Conservation (phyloP, 2,329 filamentous ascomycete genomes). For the Gaeumannomyces tritici region DNA sequence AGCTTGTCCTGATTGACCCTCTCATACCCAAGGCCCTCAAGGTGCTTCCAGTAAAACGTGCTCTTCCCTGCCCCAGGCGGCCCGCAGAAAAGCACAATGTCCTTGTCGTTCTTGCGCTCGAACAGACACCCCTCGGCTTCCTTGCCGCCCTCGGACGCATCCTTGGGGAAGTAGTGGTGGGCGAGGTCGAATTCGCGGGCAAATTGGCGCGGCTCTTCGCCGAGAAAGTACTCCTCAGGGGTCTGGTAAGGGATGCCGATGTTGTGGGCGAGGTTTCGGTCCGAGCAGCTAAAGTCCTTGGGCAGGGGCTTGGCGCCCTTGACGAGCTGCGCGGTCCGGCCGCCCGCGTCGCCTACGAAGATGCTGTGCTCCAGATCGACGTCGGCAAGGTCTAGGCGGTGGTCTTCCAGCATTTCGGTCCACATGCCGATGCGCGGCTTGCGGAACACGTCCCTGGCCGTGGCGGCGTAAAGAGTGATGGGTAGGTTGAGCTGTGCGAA, state of each 20-base stretch:
- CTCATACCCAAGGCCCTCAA: constrained; percentile 71
- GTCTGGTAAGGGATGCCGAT: constrained; percentile 72
- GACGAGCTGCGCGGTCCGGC: constrained; percentile 35
- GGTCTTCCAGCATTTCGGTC: constrained; percentile 51
- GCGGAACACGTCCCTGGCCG: constrained; percentile 68
- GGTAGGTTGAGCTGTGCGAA: constrained; percentile 67
- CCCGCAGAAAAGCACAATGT: constrained; percentile 80
- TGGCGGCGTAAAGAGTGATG: constrained; percentile 76
- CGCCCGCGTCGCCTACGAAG: constrained; percentile 83
- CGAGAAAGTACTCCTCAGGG: constrained; percentile 86
- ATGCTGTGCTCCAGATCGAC: constrained; percentile 66
- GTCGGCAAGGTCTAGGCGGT: constrained; percentile 40
- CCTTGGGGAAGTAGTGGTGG: constrained; percentile 38
- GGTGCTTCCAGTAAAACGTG: constrained; percentile 72
- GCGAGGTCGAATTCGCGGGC: constrained; percentile 61
- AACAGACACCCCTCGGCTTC: constrained; percentile 26
- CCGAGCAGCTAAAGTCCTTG: constrained; percentile 58
- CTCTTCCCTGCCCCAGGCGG: constrained; percentile 88
- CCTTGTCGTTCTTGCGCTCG: constrained; percentile 54
- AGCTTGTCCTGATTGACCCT: constrained; percentile 86
- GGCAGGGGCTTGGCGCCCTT: constrained; percentile 15
- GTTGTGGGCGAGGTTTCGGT: constrained; percentile 78
- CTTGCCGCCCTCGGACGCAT: constrained; percentile 11
- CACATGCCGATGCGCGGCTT: constrained; percentile 91
- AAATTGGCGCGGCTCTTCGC: constrained; percentile 56